Base-by-base conservation (phyloP, 495 filamentous ascomycete genomes). In the Daldinia childiae region DNA sequence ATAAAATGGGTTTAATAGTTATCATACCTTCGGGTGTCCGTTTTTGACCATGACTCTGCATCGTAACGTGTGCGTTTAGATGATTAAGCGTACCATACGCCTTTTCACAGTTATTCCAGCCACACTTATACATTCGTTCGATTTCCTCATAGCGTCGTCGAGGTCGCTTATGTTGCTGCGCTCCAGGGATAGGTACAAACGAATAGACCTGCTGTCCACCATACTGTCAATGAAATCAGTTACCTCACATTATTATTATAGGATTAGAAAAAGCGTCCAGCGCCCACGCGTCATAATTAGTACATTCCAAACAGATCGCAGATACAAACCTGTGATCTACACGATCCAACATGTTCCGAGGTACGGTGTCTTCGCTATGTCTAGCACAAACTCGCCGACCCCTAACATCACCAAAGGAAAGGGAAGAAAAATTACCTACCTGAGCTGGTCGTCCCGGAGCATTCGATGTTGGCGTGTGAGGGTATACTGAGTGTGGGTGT, bases 51-150 rank as follows among this genome's bases (percentile, higher is more conserved):
- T 98, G 95, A 60, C 90, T 94, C 77, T 98, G 95, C 95, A 98
- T 98, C 19, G 95, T 98, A 56, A 98, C 95, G 75, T 98, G 95
- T 32, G 95, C 95, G 73, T 98, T 98, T 73, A 98, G 79, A 78
- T 98, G 95, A 78, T 98, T 98, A 62, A 98, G 82, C 26, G 95
- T 98, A 62, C 95, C 95, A 75, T 98, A 98, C 12, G 95, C 95
- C 81, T 98, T 98, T 77, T 98, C 95, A 78, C 95, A 99, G 4
- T 94, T 94, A 67, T 97, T 92, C 92, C 93, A 98, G 9, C 95
- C 95, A 81, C 95, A 99, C 81, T 97, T 98, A 83, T 99, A 99
- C 95, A 99, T 99, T 65, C 95, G 90, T 84, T 99, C 95, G 76
- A 99, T 99, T 79, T 99, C 95, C 82, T 99, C 95, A 75, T 97